Evolutionary conservation across 305 asterid species (phyloP).

Genomic region (Striga hermonthica): DNA sequence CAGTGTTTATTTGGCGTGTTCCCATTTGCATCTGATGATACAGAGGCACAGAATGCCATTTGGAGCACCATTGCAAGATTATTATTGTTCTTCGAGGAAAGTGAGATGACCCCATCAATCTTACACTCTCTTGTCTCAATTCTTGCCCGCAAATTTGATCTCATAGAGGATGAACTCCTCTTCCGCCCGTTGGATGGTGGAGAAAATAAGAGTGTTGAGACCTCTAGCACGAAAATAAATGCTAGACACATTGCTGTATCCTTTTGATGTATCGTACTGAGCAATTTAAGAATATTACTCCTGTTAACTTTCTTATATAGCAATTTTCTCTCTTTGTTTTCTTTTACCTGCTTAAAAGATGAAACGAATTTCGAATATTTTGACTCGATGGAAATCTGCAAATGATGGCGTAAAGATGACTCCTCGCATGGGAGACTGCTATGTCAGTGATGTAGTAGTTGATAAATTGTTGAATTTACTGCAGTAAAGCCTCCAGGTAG

Average conservation of each 20-base stretch:
- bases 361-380: conserved; percentile 45
- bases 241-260: conserved; percentile 59
- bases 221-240: conserved; percentile 33
- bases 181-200: conserved; percentile 40
- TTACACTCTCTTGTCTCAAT: conserved; percentile 51
- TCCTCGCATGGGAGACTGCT: conserved; percentile 35
- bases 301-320: conserved; percentile 8
- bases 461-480: conserved; percentile 52
- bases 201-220: conserved; percentile 33
- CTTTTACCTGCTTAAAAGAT: conserved; percentile 51
- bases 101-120: conserved; percentile 43
- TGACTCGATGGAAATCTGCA: conserved; percentile 53
- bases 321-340: conserved; percentile 31
- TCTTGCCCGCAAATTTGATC: conserved; percentile 52
- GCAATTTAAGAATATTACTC: background rate
- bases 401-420: conserved; percentile 39
- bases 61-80: conserved; percentile 69
- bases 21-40: conserved; percentile 61
- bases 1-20: conserved; percentile 66
- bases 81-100: conserved; percentile 43
- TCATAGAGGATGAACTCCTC: conserved; percentile 64
- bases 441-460: conserved; percentile 50
- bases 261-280: conserved; percentile 28
- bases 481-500: conserved; percentile 42
- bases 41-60: conserved; percentile 68